phyloP scores from a whole-genome alignment of 306 rosid genomes.

The Cajanus cajan region DNA sequence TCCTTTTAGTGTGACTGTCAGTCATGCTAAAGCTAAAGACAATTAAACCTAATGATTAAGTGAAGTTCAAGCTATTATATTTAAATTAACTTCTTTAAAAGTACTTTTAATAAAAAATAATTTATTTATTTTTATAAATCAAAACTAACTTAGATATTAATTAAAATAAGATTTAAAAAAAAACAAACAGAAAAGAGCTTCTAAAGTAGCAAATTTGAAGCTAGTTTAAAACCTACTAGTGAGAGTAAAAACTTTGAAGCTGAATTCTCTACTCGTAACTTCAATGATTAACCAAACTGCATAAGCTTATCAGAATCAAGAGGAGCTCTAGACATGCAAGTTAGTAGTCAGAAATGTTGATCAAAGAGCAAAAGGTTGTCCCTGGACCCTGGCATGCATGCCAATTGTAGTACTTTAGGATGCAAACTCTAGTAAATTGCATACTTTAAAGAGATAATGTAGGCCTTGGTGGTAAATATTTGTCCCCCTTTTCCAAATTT shows the following conservation, averaged over 20 bases:
- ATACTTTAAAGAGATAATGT: slow-evolving; percentile 27
- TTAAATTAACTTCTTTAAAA: too few species aligned
- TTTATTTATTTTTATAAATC: too few species aligned
- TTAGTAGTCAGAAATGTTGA: neutral
- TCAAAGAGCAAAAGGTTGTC: slow-evolving; percentile 34
- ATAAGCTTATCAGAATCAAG: slow-evolving; percentile 7
- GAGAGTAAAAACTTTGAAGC: neutral
- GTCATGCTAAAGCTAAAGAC: neutral
- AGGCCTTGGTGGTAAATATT: slow-evolving; percentile 20
- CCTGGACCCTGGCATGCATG: slow-evolving; percentile 33
- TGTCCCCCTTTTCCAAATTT: slow-evolving; percentile 32
- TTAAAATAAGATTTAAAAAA: too few species aligned
- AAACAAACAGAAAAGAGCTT: too few species aligned
- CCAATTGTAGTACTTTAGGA: slow-evolving; percentile 18
- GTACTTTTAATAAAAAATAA: too few species aligned
- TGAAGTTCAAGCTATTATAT: too few species aligned
- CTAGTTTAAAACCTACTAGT: neutral
- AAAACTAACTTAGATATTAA: too few species aligned
- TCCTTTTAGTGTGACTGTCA: neutral
- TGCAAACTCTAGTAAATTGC: slow-evolving; percentile 14
- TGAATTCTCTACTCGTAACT: slow-evolving; percentile 7
- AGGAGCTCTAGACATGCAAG: slow-evolving; percentile 9
- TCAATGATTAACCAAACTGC: slow-evolving; percentile 18
- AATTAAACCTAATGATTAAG: neutral
- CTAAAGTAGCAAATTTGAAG: neutral